Evolutionary conservation across 768 basidiomycete species (phyloP), one percentile per base, ranked within the genome.

Genomic region (Kockovaella imperatae): DNA sequence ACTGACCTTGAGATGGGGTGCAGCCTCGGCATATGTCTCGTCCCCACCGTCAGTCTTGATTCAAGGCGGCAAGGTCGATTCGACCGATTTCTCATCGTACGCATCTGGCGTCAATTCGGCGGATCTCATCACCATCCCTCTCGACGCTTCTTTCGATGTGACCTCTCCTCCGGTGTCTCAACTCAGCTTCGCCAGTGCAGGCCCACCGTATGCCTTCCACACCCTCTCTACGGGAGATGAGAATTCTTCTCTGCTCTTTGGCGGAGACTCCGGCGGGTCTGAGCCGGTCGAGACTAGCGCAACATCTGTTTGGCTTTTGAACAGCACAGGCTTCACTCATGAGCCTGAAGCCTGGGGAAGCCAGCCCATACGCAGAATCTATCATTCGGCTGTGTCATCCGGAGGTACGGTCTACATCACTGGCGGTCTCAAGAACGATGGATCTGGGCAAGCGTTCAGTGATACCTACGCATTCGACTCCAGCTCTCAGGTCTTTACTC

Each of bases 341-440:
- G 71, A 83, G 66, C 59, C 75, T 2, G 49, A 71, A 17, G 74
- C 74, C 11, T 85, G 83, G 82, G 80, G 73, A 4, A 71, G 70
- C 26, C 77, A 90, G 63, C 87, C 89, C 3, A 74, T 77, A 46
- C 77, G 87, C 25, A 79, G 87, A 38, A 81, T 86, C n/a, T 79
- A 82, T 58, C 86, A 90, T 62, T 77, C 84, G 6, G 70, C 83
- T 5, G 75, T 78, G 6, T 75, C 78, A 10, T 50, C 74, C 0
- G 53, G 61, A 5, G 70, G 72, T 5, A 82, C 81, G 5, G 74
- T 86, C 10, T 86, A 77, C 71, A 75, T 91, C 29, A 76, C 84
- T 38, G 89, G 89, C 3, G 89, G 89, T 6, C 78, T 84, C 70
- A 81, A 77, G 59, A 80, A 80, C n/a, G 89, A 93, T 67, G 86